Evolutionary conservation across 176 grass and related monocot species (phyloP), one percentile per base, ranked within the genome.

Genomic region (Zizania latifolia): DNA sequence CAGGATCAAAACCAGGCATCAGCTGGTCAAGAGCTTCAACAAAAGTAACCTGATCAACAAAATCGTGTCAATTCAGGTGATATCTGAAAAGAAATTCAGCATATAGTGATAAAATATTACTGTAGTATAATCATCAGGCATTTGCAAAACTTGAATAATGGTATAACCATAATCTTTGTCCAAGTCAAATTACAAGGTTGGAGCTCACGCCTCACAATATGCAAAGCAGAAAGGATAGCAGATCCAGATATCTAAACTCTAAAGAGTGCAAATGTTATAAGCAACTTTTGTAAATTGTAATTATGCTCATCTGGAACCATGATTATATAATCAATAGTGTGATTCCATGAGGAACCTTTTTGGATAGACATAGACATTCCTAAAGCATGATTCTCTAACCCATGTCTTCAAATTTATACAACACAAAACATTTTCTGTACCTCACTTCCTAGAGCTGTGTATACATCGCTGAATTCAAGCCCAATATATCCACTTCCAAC

Each of bases 401-500:
- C 35, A 48, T 62, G 9, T 24, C 14, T 27, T 62, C n/a, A 45
- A 58, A 80, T 43, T 69, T 10, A 80, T 72, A 53, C 16, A 71
- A 30, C 26, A 15, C 9, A 79, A 35, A 22, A 79, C 76, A 26
- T 54, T 46, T 37, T 7, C 19, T 23, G 22, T 97, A 94, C 94
- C 91, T 98, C 94, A 45, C 91, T 94, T 78, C 91, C 94, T 76
- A 98, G 81, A 64, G 94, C 84, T 48, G 91, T 92, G 79, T 98
- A 98, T 50, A 94, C 91, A 90, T 94, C 91, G 78, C 94, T 94
- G 83, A 98, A 98, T 79, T 98, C 94, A 78, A 98, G 94, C 59
- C 88, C 91, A 92, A 98, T 94, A 78, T 98, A 98, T 73, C 94
- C 91, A 81, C 91, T 98, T 89, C 94, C 94, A 75, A 98, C 81